A percentile compares a stretch with the other conserved stretches of the same genome.
phyloP scores from a whole-genome alignment of 1,284 basidiomycete genomes.

The Xerocomus amazonicus region DNA sequence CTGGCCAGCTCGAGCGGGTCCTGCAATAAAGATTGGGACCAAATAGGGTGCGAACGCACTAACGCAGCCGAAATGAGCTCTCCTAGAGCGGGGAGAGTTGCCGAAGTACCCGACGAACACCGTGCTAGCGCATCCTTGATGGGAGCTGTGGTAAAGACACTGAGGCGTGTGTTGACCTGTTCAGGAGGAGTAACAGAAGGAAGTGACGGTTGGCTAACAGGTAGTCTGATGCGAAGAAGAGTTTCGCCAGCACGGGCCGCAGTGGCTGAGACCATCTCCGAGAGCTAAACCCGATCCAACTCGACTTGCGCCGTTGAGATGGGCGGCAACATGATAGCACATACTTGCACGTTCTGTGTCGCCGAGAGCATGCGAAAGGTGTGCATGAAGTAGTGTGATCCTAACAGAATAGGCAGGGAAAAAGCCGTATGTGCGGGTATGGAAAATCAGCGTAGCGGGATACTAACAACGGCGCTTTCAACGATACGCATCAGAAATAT shows the following conservation, averaged over 20 bases:
- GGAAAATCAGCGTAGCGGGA: conserved; percentile 54
- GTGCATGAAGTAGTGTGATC: conserved; percentile 64
- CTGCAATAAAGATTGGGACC: conserved; percentile 56
- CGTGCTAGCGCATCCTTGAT: conserved; percentile 30
- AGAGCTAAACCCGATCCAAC: conserved; percentile 10
- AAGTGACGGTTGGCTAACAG: conserved; percentile 9
- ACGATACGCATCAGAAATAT: background rate
- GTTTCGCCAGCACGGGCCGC: conserved; percentile 60
- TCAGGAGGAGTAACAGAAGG: background rate
- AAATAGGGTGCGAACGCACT: conserved; percentile 22
- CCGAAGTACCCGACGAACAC: conserved; percentile 21
- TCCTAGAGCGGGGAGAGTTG: conserved; percentile 26
- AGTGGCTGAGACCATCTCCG: conserved; percentile 45
- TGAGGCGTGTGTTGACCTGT: conserved; percentile 12
- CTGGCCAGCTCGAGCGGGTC: conserved; percentile 55
- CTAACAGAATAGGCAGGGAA: conserved; percentile 57
- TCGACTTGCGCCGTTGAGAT: conserved; percentile 36
- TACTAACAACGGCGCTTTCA: conserved; percentile 33
- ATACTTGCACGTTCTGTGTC: conserved; percentile 46
- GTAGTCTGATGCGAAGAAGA: conserved; percentile 53
- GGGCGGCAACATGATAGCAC: conserved; percentile 60
- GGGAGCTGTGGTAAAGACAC: conserved; percentile 12
- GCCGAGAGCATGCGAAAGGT: conserved; percentile 62
- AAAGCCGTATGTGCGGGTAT: conserved; percentile 53
- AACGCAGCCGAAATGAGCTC: conserved; percentile 31